A percentile compares a stretch with the other conserved stretches of the same genome.
These are phyloP conservation scores for Umbellularia californica DNA, from an alignment of 164 flowering plant species.

Conservation along the genomic window DNA sequence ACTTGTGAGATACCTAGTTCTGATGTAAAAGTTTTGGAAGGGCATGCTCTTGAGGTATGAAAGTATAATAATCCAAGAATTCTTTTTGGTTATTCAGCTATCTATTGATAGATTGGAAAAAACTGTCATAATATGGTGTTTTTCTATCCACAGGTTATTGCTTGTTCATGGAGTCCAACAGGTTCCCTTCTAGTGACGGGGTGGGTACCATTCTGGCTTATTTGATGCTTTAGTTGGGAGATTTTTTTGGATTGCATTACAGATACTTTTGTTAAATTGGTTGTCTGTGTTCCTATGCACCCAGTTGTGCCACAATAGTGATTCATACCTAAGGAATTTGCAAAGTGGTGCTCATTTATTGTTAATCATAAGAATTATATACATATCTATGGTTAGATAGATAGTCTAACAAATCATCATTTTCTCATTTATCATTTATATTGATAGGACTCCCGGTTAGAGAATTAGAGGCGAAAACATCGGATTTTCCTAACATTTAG, in stretches of 20 bases:
- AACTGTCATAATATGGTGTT: neutral
- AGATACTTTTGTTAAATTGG: neutral
- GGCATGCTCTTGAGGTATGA: conserved; percentile 92
- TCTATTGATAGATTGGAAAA: neutral
- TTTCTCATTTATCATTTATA: too few species aligned
- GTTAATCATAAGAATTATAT: too few species aligned
- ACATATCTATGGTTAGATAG: too few species aligned
- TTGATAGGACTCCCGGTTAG: too few species aligned
- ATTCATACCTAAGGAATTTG: too few species aligned
- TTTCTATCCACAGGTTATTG: conserved; percentile 60
- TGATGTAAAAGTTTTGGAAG: conserved; percentile 86
- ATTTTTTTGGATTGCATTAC: neutral
- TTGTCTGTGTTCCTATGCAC: neutral
- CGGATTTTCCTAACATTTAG: too few species aligned
- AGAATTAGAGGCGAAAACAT: too few species aligned
- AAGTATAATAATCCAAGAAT: neutral
- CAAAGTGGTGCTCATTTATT: too few species aligned
- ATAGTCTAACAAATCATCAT: too few species aligned
- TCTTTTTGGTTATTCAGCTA: neutral
- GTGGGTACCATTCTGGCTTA: conserved; percentile 33
- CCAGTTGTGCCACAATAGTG: neutral
- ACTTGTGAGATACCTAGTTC: conserved; percentile 60
- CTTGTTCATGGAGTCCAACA: conserved; percentile 95
- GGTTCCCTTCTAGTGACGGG: conserved; percentile 97
- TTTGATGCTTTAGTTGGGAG: neutral